phyloP scores from a whole-genome alignment of 306 rosid genomes.

The Sicyos edulis region DNA sequence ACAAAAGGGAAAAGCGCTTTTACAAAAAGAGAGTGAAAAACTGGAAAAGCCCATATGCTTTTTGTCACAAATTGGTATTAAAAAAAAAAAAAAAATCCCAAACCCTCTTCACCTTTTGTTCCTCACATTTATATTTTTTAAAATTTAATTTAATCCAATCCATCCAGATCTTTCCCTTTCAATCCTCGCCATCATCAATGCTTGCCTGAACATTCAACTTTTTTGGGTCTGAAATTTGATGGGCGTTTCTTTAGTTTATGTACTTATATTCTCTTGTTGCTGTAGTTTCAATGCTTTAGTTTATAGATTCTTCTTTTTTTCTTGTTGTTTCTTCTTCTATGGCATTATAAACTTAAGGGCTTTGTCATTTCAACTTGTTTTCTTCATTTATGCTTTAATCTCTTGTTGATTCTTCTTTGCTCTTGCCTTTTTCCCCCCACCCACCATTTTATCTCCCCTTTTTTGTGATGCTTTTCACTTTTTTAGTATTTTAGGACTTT shows the following conservation, averaged over 20 bases:
- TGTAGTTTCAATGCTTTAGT: conserved; percentile 34
- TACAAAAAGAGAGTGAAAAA: conserved; percentile 34
- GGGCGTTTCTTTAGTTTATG: neutral
- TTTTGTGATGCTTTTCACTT: conserved; percentile 58
- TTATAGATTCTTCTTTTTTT: too few species aligned
- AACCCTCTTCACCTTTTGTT: conserved; percentile 42
- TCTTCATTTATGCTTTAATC: conserved; percentile 41
- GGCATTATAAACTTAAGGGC: conserved; percentile 38
- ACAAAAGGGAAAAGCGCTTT: neutral
- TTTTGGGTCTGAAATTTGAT: conserved; percentile 16
- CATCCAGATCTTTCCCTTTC: conserved; percentile 14
- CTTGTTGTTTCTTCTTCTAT: neutral
- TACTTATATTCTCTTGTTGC: conserved; percentile 50
- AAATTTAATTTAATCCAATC: neutral
- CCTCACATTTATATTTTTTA: conserved; percentile 28
- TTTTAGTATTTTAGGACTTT: conserved; percentile 42
- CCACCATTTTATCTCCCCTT: conserved; percentile 32
- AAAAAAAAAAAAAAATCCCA: conserved; percentile 30
- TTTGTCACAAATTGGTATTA: conserved; percentile 44
- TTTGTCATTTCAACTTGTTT: conserved; percentile 35
- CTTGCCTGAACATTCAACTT: conserved; percentile 11
- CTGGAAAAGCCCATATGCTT: conserved; percentile 47
- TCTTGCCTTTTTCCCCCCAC: conserved; percentile 33
- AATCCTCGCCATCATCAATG: conserved; percentile 9
- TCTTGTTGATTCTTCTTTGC: conserved; percentile 40